Evolutionary conservation across 2,329 filamentous ascomycete genomes (phyloP), one percentile per base, ranked within the genome.

Genomic region (Ceratocystis albifundus): DNA sequence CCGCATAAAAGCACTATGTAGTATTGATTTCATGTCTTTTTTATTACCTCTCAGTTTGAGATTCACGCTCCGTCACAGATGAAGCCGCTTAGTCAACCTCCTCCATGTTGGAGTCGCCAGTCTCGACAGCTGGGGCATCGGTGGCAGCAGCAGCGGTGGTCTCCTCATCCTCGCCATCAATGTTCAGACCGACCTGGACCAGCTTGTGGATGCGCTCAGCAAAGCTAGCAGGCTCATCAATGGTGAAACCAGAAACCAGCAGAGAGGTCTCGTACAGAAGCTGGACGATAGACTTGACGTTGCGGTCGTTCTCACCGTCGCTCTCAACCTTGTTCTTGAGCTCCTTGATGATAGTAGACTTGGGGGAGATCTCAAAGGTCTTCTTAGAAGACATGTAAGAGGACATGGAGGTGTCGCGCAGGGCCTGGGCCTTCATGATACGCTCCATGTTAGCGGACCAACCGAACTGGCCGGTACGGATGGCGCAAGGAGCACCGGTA

Each of bases 381-480:
- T 99, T 99, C 92, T 99, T 99, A 77, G 93, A 97, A 71, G 90
- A 95, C 94, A 99, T 99, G 89, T 99, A 99, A 74, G 90, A 96
- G 80, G 86, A 90, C 94, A 99, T 99, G 75, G 92, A 96, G 72
- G 94, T 99, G 82, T 99, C 94, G 82, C 94, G 94, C 75, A 99
- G 93, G 75, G 94, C 94, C 84, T 99, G 94, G 32, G 94, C 94
- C 88, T 99, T 99, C 94, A 99, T 99, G 87, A 99, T 99, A 84
- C 94, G 94, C 86, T 99, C 94, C 94, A 99, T 99, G 87, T 99
- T 99, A 77, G 94, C 94, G 67, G 93, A 97, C 94, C 94, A 99
- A 80, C 94, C 94, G 79, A 99, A 99, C 82, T 97, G 94, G 75
- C 94, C 94, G 72, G 94, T 99, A 79, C 94, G 93, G 84, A 99